Percentiles rank a stretch among this genome's conserved stretches.
Conservation (phyloP, 2,329 filamentous ascomycete species). For the Exophiala bonariae region DNA sequence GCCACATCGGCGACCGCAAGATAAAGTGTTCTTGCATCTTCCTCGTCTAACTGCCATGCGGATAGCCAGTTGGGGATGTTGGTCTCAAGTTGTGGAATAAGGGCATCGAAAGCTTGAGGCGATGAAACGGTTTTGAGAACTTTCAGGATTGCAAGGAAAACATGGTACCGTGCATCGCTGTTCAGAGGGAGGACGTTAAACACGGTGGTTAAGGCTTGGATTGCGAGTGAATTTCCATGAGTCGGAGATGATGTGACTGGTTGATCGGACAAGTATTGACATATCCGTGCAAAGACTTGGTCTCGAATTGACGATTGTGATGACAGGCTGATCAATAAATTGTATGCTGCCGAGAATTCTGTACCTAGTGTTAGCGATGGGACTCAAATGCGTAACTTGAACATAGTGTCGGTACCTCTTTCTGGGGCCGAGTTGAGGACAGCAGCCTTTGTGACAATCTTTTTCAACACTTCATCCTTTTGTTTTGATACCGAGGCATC, state of each 20-base stretch:
- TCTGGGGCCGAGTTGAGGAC: conserved; percentile 83
- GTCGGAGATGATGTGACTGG: conserved; percentile 82
- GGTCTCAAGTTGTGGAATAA: conserved; percentile 77
- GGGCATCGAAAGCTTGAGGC: conserved; percentile 74
- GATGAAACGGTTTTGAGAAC: conserved; percentile 74
- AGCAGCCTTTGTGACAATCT: conserved; percentile 77
- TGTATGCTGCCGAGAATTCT: conserved; percentile 95
- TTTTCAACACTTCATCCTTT: conserved; percentile 82
- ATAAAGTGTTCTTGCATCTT: conserved; percentile 82
- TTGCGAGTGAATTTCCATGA: conserved; percentile 81
- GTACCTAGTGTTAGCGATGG: conserved; percentile 31
- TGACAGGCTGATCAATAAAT: conserved; percentile 91
- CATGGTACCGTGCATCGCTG: conserved; percentile 81
- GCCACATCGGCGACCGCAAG: conserved; percentile 80
- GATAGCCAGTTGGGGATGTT: conserved; percentile 78
- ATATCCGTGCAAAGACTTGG: conserved; percentile 83
- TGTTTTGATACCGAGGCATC: conserved; percentile 46
- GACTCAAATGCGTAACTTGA: background rate
- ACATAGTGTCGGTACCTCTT: conserved; percentile 58
- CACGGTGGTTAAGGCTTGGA: conserved; percentile 88
- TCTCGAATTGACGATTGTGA: conserved; percentile 81
- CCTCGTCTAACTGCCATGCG: conserved; percentile 78
- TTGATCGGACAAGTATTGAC: conserved; percentile 76
- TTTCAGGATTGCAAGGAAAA: conserved; percentile 83
- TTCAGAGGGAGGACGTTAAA: conserved; percentile 86